Base-by-base conservation (phyloP, 2,329 filamentous ascomycete genomes). In the Sporothrix brunneoviolacea region DNA sequence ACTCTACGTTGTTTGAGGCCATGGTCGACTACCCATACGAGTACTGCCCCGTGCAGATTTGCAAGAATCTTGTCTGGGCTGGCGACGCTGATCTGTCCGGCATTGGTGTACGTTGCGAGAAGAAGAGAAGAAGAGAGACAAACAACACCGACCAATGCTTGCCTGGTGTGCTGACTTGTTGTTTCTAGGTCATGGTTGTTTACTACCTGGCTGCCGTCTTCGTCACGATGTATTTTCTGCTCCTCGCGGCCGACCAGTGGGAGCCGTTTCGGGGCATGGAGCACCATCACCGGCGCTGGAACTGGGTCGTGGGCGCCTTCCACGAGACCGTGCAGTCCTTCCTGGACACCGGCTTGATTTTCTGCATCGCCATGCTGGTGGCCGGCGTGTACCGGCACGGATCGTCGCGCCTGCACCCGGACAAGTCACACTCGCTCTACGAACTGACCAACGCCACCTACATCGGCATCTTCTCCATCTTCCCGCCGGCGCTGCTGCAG, bases 41-140 rank as follows among this genome's bases (percentile, higher is more conserved):
- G 2, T 19, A 24, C 3, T 56, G 52, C n/a, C 7, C 38, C 3
- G 9, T 2, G 3, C 21, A 52, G 5, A 32, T 58, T 15, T 59
- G 57, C 48, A 36, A 47, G 41, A 48, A 48, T 6, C 43, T 59
- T 6, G 40, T 48, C 44, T 59, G 55, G 51, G 30, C 33, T 4
- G 58, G 59, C 27, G 57, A 60, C n/a, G 24, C 49, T 7, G 59
- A 60, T 33, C 44, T 58, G 15, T 55, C 55, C 8, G 58, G 58
- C 4, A 48, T 54, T 45, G 58, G 57, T 15, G 50, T 52, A 30
- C 4, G 49, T 46, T 18, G 24, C 5, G 24, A 28, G 24, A 28
- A 32, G 5, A 16, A 32, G 10, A 16, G 30, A 24, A 28, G 24
- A 18, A 24, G 13, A 30, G 30, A 12, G 15, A 27, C 10, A 18